These are phyloP conservation scores for Dothistroma pini DNA, from an alignment of 2,329 filamentous ascomycete genomes.

Conservation along the genomic window DNA sequence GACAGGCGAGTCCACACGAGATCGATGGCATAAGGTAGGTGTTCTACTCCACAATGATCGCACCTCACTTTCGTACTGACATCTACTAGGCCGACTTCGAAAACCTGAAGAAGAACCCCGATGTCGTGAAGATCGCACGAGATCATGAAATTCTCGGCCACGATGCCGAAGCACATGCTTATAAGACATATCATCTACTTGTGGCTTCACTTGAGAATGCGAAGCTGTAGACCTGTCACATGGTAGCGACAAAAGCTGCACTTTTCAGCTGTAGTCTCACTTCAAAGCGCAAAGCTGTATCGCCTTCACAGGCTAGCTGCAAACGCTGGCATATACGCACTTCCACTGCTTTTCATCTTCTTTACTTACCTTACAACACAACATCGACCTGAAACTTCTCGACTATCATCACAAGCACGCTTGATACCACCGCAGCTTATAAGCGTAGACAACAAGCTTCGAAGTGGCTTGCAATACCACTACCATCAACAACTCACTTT, in stretches of 20 bases:
- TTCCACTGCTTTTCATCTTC: not conserved
- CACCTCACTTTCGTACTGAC: not conserved
- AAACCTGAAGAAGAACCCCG: conserved; percentile 43
- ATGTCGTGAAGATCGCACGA: conserved; percentile 45
- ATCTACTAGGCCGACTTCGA: conserved; percentile 42
- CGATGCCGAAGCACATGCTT: conserved; percentile 47
- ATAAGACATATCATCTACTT: not conserved
- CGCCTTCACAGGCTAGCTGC: not conserved
- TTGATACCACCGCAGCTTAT: not conserved
- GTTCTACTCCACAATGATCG: not conserved
- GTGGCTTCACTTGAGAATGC: conserved; percentile 3
- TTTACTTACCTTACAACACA: not conserved
- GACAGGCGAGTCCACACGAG: conserved; percentile 10
- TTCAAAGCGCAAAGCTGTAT: not conserved
- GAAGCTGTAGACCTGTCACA: not conserved
- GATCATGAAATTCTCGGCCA: conserved; percentile 50
- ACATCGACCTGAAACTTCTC: not conserved
- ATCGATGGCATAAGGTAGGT: conserved; percentile 46
- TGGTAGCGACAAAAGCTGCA: too few species aligned
- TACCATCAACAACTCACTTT: not conserved
- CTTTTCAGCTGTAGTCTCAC: conserved; percentile 2
- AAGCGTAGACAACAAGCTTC: not conserved
- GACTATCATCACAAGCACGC: not conserved
- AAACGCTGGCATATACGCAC: not conserved
- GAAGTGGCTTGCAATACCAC: not conserved